Evolutionary conservation across 768 basidiomycete species (phyloP).

Genomic region (Ramaria sp.): DNA sequence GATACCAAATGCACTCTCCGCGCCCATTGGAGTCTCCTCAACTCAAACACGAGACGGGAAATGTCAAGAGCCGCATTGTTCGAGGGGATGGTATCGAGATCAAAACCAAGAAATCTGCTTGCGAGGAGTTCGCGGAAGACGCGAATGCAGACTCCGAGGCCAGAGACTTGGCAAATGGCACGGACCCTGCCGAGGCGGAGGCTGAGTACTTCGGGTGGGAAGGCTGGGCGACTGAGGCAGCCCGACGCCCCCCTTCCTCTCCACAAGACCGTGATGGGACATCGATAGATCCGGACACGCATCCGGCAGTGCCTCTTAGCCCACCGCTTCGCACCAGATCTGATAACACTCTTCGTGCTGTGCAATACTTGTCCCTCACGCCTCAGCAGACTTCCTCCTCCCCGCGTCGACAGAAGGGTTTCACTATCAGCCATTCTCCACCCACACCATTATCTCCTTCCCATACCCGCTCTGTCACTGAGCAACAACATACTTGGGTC

Average conservation of each 20-base stretch:
- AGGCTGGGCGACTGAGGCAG: background rate
- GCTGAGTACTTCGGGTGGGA: background rate
- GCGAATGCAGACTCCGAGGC: background rate
- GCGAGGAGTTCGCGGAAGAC: background rate
- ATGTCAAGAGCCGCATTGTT: conserved; percentile 53
- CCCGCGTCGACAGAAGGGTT: conserved; percentile 13
- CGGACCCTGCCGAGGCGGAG: conserved; percentile 13
- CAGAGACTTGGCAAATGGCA: conserved; percentile 9
- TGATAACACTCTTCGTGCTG: background rate
- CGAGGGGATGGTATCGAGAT: conserved; percentile 52
- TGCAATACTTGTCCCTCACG: background rate
- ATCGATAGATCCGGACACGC: background rate
- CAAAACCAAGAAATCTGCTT: conserved; percentile 11
- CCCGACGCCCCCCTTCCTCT: background rate
- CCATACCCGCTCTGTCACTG: background rate
- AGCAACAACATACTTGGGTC: background rate
- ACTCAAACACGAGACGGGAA: conserved; percentile 63
- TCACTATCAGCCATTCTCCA: conserved; percentile 24
- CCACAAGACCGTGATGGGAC: conserved; percentile 10
- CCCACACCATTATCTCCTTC: background rate
- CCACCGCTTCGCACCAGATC: conserved; percentile 5
- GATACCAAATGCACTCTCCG: conserved; percentile 36
- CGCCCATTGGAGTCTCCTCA: conserved; percentile 39
- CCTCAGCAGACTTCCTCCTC: conserved; percentile 2
- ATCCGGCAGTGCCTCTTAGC: conserved; percentile 6